phyloP scores from a whole-genome alignment of 1,284 basidiomycete genomes.

The Peniophora sp. region DNA sequence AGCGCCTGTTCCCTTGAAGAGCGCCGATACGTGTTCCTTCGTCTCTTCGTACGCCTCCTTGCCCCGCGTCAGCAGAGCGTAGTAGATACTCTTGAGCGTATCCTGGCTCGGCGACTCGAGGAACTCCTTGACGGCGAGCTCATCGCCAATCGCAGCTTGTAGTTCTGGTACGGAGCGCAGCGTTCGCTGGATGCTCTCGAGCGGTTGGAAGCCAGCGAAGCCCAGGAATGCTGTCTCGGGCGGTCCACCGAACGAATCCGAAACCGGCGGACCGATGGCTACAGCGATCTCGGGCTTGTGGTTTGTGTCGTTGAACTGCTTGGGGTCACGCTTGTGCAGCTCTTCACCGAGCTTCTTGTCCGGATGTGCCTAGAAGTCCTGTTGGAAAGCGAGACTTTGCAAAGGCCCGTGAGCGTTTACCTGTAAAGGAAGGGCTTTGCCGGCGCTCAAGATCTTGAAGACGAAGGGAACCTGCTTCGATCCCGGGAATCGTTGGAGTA shows the following conservation, averaged over 20 bases:
- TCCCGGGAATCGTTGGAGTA: slow-evolving; percentile 30
- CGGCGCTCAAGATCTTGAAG: slow-evolving; percentile 56
- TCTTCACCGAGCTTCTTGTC: slow-evolving; percentile 47
- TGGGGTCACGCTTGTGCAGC: slow-evolving; percentile 39
- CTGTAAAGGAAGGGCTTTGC: slow-evolving; percentile 61
- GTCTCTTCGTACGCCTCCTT: slow-evolving; percentile 27
- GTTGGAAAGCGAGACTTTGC: too few species aligned
- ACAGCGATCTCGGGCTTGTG: slow-evolving; percentile 69
- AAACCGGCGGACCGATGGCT: slow-evolving; percentile 36
- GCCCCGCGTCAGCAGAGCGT: slow-evolving; percentile 36
- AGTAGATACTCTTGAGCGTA: slow-evolving; percentile 34
- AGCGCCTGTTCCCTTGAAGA: slow-evolving; percentile 21
- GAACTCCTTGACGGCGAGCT: slow-evolving; percentile 19
- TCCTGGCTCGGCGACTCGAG: not conserved
- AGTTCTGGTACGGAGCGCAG: slow-evolving; percentile 48
- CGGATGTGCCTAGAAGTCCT: slow-evolving; percentile 55
- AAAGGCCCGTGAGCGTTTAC: too few species aligned
- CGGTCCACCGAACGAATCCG: not conserved
- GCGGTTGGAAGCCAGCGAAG: slow-evolving; percentile 51
- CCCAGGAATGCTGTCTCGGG: slow-evolving; percentile 39
- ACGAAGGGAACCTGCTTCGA: slow-evolving; percentile 38
- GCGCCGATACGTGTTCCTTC: slow-evolving; percentile 25
- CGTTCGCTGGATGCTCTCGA: slow-evolving; percentile 36
- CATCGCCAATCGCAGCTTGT: slow-evolving; percentile 20
- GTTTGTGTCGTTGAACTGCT: slow-evolving; percentile 44